Conservation (phyloP, 108 stramenopile genomes). For the Bacterosira constricta region DNA sequence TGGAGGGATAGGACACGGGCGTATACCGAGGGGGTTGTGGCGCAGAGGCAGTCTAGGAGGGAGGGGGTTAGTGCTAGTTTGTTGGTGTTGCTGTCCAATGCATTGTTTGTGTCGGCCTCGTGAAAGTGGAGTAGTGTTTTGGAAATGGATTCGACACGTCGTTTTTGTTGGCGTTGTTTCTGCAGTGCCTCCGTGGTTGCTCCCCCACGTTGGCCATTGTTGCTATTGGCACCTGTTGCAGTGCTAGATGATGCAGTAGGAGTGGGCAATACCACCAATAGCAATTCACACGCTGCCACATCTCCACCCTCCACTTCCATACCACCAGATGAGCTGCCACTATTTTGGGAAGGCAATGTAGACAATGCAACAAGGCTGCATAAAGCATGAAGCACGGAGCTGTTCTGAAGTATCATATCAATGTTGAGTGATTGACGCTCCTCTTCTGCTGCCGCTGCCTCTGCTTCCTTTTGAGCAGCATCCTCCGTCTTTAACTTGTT, state of each 20-base stretch:
- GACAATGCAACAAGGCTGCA: constrained; percentile 34
- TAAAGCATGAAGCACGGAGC: constrained; percentile 13
- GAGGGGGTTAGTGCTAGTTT: constrained; percentile 33
- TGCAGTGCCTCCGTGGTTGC: constrained; percentile 24
- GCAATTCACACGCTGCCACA: constrained; percentile 35
- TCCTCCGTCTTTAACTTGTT: background rate
- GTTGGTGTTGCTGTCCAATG: constrained; percentile 2
- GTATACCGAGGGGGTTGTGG: constrained; percentile 42
- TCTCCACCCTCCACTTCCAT: constrained; percentile 52
- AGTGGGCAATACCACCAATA: constrained; percentile 21
- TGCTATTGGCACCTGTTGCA: background rate
- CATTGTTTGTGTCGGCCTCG: constrained; percentile 5
- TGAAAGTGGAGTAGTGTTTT: constrained; percentile 43
- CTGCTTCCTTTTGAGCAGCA: background rate
- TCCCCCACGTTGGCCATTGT: background rate
- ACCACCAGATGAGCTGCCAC: constrained; percentile 2
- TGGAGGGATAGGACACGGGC: constrained; percentile 69
- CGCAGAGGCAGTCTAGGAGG: constrained; percentile 59
- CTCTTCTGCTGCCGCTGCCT: constrained; percentile 9
- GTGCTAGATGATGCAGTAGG: background rate
- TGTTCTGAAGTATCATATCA: constrained; percentile 29
- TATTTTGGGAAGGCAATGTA: background rate
- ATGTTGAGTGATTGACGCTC: constrained; percentile 9
- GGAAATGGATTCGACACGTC: constrained; percentile 33
- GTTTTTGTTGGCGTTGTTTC: constrained; percentile 24